phyloP scores from a whole-genome alignment of 2,329 filamentous ascomycete species.

The Ceratocystis alfenasii region DNA sequence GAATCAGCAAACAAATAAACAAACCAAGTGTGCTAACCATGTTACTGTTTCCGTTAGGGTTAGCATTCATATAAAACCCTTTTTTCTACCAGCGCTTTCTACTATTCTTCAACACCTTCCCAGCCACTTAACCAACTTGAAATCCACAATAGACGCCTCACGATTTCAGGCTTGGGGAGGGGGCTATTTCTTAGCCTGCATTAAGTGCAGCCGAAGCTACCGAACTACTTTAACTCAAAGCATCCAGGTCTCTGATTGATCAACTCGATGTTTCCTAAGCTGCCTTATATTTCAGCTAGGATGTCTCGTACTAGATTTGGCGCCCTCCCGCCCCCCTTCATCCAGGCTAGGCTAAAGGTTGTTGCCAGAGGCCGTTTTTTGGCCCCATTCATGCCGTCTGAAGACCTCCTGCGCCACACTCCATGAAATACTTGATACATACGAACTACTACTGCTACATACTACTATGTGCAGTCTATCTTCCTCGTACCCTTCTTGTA shows the following conservation, averaged over 20 bases:
- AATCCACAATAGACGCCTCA: background rate
- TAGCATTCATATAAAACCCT: background rate
- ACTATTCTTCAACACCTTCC: background rate
- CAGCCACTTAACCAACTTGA: background rate
- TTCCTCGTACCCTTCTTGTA: background rate
- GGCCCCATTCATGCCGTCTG: background rate
- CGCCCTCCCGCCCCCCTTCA: background rate
- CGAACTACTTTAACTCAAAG: background rate
- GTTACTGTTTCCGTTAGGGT: background rate
- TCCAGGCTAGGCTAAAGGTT: background rate
- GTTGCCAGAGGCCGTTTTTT: slow-evolving; percentile 4
- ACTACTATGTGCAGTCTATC: background rate
- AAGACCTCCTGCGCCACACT: background rate
- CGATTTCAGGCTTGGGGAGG: too few species aligned
- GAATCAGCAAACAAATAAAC: background rate
- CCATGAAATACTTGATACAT: background rate
- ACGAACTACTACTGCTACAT: background rate
- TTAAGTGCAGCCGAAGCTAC: background rate
- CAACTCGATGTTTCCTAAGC: background rate
- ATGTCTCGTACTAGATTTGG: background rate
- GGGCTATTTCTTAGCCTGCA: background rate
- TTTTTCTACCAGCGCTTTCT: too few species aligned
- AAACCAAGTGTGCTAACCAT: background rate
- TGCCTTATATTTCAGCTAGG: background rate
- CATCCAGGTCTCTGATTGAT: background rate